Evolutionary conservation across 2,329 filamentous ascomycete genomes (phyloP).

Genomic region (Ramularia endophylla): DNA sequence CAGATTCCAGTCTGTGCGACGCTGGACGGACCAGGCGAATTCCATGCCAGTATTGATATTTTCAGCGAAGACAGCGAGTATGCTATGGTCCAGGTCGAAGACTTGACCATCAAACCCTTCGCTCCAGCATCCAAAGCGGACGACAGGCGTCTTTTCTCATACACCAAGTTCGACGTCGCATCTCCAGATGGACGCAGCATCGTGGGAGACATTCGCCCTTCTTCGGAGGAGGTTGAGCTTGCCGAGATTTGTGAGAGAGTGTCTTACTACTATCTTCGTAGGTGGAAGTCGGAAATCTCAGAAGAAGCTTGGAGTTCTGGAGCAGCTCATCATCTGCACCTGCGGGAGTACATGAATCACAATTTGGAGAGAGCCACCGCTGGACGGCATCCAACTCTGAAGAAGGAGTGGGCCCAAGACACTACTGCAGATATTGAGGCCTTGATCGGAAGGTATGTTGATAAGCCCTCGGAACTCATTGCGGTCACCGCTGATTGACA

Average conservation of each 20-base stretch:
- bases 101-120: constrained; percentile 2
- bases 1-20: neutral
- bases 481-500: too few species aligned
- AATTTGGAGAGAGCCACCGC: neutral
- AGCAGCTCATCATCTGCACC: neutral
- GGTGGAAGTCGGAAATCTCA: neutral
- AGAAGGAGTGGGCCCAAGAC: constrained; percentile 7
- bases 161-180: neutral
- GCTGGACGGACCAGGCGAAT: neutral
- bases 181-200: neutral
- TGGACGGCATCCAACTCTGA: constrained; percentile 4
- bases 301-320: neutral
- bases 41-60: constrained; percentile 1
- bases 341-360: neutral
- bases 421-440: too few species aligned
- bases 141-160: constrained; percentile 3
- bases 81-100: constrained; percentile 4
- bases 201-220: neutral
- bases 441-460: too few species aligned
- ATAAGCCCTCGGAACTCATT: too few species aligned
- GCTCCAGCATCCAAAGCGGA: constrained; percentile 2
- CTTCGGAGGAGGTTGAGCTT: neutral
- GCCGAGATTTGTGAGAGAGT: neutral
- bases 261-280: constrained; percentile 7
- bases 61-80: neutral